Evolutionary conservation across 768 basidiomycete species (phyloP), one percentile per base, ranked within the genome.

Genomic region (Pleurotus citrinopileatus): DNA sequence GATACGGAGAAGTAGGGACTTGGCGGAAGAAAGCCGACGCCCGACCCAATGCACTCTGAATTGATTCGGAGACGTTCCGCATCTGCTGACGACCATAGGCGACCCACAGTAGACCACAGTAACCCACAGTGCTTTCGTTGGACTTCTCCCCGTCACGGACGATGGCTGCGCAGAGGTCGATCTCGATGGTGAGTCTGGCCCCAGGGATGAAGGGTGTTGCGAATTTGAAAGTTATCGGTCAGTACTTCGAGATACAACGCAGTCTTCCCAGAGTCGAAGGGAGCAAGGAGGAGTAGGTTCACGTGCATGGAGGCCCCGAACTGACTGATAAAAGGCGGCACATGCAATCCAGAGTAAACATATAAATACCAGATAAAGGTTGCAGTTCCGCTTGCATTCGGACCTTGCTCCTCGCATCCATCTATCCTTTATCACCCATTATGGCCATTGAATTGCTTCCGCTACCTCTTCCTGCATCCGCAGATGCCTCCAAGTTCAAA

Each of bases 361-460:
- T 34, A 2, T n/a, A n/a, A 34, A 34, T 34, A 9, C 32, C 10
- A 34, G n/a, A 34, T 34, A 34, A 9, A 34, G 9, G n/a, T 34
- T 10, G n/a, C 9, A 34, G 32, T n/a, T n/a, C n/a, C n/a, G n/a
- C n/a, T n/a, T n/a, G 2, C 32, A 9, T 34, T 34, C 32, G 3
- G 32, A 34, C 32, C 32, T 34, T 34, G 10, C n/a, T n/a, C 32
- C n/a, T 34, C 10, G n/a, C 32, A 9, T n/a, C 32, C 32, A 34
- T 34, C 32, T n/a, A 34, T 34, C 32, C 9, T 34, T n/a, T 2
- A 1, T 34, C 32, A 10, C 32, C 9, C 9, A 9, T 34, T n/a
- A 91, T 91, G 89, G 74, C 84, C 44, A 84, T 92, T 61, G 75
- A 87, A 70, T 69, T 87, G 20, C 48, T 69, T 22, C 81, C 89